phyloP scores from a whole-genome alignment of 2,329 filamentous ascomycete species.

The Bertia moriformis region DNA sequence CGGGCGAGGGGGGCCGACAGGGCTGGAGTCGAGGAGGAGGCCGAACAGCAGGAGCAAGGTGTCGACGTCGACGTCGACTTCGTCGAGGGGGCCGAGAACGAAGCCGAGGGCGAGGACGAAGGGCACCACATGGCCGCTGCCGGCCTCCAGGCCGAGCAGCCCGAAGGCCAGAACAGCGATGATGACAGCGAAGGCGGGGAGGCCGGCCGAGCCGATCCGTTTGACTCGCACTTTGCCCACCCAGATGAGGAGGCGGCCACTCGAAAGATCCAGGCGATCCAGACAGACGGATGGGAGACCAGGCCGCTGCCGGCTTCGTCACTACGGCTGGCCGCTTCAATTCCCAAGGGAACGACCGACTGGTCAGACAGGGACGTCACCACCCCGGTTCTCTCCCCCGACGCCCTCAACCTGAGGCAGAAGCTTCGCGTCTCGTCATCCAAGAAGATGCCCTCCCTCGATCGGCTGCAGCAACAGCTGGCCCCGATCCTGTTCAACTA shows the following conservation, averaged over 20 bases:
- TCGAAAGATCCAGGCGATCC: constrained; percentile 32
- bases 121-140: constrained; percentile 17
- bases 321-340: neutral
- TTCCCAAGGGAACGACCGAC: constrained; percentile 2
- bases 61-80: constrained; percentile 25
- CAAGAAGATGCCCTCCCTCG: constrained; percentile 41
- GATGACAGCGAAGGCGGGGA: constrained; percentile 28
- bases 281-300: constrained; percentile 33
- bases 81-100: constrained; percentile 28
- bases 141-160: constrained; percentile 3
- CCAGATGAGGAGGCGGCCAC: constrained; percentile 47
- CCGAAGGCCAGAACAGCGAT: constrained; percentile 5
- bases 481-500: constrained; percentile 68
- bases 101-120: constrained; percentile 19
- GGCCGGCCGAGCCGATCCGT: constrained; percentile 53
- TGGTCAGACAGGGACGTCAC: neutral
- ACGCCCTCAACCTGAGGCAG: constrained; percentile 51
- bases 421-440: constrained; percentile 42
- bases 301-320: constrained; percentile 17
- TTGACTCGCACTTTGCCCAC: constrained; percentile 64
- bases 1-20: constrained; percentile 7
- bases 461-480: constrained; percentile 47
- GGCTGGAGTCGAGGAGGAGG: constrained; percentile 8
- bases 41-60: constrained; percentile 18
- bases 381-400: constrained; percentile 19